A percentile compares a stretch with the other conserved stretches of the same genome.
These are phyloP conservation scores for Solanum pimpinellifolium DNA, from an alignment of 257 asterid genomes.

Conservation along the genomic window DNA sequence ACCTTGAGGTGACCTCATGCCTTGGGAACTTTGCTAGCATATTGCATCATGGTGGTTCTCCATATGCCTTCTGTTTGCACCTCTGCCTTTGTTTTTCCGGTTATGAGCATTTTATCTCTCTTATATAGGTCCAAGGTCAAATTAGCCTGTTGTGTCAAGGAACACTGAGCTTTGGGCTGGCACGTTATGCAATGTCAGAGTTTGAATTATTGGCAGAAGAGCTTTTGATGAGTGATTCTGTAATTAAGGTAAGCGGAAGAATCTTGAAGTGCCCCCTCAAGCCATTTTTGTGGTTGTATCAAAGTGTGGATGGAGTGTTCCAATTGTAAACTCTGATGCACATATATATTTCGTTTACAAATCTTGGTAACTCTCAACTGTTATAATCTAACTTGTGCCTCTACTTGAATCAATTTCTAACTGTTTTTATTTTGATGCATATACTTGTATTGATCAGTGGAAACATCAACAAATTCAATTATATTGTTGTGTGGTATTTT, in stretches of 20 bases:
- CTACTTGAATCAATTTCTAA: not conserved
- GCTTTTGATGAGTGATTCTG: conserved; percentile 91
- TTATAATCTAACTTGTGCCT: not conserved
- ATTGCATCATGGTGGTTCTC: not conserved
- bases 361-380: not conserved
- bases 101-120: conserved; percentile 8
- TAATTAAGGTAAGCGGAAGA: conserved; percentile 46
- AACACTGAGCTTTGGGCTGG: conserved; percentile 87
- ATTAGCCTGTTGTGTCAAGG: conserved; percentile 74
- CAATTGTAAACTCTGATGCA: not conserved
- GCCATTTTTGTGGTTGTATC: not conserved
- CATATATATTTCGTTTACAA: not conserved
- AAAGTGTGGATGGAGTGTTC: not conserved
- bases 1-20: not conserved
- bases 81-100: not conserved
- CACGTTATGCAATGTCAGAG: conserved; percentile 89
- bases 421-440: not conserved
- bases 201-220: conserved; percentile 97
- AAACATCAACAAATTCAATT: not conserved
- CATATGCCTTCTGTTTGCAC: not conserved
- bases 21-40: not conserved
- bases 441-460: not conserved
- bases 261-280: not conserved
- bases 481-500: not conserved
- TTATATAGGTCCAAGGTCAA: conserved; percentile 89